Evolutionary conservation across 345 rosid species (phyloP).

Genomic region (Syzygium aqueum): DNA sequence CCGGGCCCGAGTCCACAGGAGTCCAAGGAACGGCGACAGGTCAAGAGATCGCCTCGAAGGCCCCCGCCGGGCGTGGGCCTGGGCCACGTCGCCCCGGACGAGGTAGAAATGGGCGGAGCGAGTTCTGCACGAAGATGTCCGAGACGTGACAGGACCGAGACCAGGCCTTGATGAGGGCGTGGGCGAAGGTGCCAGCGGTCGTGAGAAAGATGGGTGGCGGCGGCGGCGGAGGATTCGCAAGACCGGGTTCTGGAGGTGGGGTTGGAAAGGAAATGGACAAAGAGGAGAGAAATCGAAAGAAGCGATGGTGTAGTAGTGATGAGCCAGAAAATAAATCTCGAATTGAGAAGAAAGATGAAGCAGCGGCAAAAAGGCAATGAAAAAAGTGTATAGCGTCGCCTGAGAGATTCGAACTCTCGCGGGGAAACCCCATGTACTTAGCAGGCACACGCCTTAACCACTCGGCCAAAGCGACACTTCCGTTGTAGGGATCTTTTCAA

Average conservation of each 20-base stretch:
- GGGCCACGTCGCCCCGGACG: not conserved
- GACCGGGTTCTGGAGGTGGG: conserved; percentile 9
- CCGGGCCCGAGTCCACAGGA: conserved; percentile 9
- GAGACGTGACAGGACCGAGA: not conserved
- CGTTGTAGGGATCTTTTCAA: rapidly evolving
- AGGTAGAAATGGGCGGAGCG: not conserved
- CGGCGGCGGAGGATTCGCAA: conserved; percentile 8
- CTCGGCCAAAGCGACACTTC: conserved; percentile 71
- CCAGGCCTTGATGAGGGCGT: conserved; percentile 10
- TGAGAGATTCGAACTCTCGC: conserved; percentile 77
- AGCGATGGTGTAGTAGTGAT: not conserved
- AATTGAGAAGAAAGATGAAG: not conserved
- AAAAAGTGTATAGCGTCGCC: conserved; percentile 23
- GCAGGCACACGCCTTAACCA: conserved; percentile 96
- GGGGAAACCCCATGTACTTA: conserved; percentile 82
- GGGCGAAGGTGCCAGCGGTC: conserved; percentile 11
- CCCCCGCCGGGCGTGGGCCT: conserved; percentile 7
- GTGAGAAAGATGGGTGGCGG: not conserved
- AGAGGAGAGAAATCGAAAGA: too few species aligned
- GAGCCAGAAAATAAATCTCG: not conserved
- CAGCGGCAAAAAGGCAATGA: not conserved
- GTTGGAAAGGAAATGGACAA: not conserved
- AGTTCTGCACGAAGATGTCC: not conserved
- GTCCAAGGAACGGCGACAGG: conserved; percentile 27
- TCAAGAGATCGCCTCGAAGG: conserved; percentile 5